Base-by-base conservation (phyloP, 2,329 filamentous ascomycete species). In the Chaetomiaceae sp. region DNA sequence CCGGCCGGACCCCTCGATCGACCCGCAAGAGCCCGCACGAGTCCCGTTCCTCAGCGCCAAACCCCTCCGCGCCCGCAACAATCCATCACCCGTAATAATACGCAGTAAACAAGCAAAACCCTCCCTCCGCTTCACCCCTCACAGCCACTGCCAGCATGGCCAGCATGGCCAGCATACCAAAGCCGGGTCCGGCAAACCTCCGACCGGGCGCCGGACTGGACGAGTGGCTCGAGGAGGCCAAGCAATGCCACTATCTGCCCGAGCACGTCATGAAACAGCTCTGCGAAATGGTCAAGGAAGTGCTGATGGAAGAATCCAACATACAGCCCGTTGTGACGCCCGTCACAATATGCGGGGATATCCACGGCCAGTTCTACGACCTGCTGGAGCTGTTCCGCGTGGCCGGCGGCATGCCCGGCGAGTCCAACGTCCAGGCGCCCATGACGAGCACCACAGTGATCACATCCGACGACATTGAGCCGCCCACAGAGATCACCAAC, bases 241-340 rank as follows among this genome's bases (percentile, higher is more conserved):
- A 96, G 73, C 88, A 94, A 72, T 97, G 94, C 75, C 94, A 95
- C 71, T 96, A 97, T 70, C 81, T 99, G 48, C 94, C 94, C 45
- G 94, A 99, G 73, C 76, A 86, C 58, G 90, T 95, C 66, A 99
- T 99, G 94, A 99, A 99, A 79, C 89, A 95, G 71, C 80, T 99
- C 44, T 99, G 94, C 71, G 94, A 99, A 75, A 95, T 95, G 68
- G 94, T 97, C 56, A 99, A 99, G 76, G 94, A 97, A 73, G 95
- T 90, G 61, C 80, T 99, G 65, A 99, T 99, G 94, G 94, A 99
- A 79, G 94, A 99, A 74, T 96, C 91, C 60, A 99, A 99, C 69
- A 97, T 99, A 55, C 94, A 97, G 70, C 94, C 94, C n/a, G 92
- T 99, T 18, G 84, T 87, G 49, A 96, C 94, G 0, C 94, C 94